Evolutionary conservation across 176 grass and related monocot species (phyloP), one percentile per base, ranked within the genome.

Genomic region (Aechmea fasciata): DNA sequence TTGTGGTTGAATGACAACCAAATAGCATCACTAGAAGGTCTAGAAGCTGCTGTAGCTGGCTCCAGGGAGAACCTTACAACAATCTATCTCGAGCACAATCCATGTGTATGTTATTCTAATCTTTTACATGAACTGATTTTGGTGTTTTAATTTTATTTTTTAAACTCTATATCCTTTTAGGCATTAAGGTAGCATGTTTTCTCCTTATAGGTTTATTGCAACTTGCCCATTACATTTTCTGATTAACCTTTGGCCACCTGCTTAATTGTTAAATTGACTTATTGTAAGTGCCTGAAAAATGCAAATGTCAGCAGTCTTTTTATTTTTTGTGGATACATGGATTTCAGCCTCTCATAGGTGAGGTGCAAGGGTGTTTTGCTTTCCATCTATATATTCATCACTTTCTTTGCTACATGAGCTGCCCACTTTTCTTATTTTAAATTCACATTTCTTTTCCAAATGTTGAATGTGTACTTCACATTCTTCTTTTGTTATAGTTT

Each of bases 1-100:
- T 74, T 99, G 71, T 99, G 94, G 90, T 85, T 93, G 68, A 99
- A 99, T 80, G 90, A 99, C 23, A 93, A 99, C 78, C 89, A 99
- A 80, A 99, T 99, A 93, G 84, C 85, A 71, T 88, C 87, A 51
- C 77, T 99, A 47, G 82, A 88, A 67, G 87, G 84, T 15, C 67
- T 90, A 75, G 90, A 88, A 54, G 14, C 69, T 76, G 79, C 81
- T 78, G 75, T 93, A 48, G 77, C 72, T 80, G 80, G 90, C 73
- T 93, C 84, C 49, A 82, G 70, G 73, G 79, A 93, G 68, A 86
- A 71, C 20, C 69, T 99, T 12, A 86, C 82, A 20, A 99, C 90
- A 49, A 99, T 99, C 74, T 99, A 99, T 78, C 94, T 99, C 75
- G 94, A 93, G 63, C 81, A 82, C 51, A 99, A 99, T 88, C 84